Percentiles rank a stretch among this genome's conserved stretches.
phyloP scores from a whole-genome alignment of 768 basidiomycete species.

The Tylopilus sp. region DNA sequence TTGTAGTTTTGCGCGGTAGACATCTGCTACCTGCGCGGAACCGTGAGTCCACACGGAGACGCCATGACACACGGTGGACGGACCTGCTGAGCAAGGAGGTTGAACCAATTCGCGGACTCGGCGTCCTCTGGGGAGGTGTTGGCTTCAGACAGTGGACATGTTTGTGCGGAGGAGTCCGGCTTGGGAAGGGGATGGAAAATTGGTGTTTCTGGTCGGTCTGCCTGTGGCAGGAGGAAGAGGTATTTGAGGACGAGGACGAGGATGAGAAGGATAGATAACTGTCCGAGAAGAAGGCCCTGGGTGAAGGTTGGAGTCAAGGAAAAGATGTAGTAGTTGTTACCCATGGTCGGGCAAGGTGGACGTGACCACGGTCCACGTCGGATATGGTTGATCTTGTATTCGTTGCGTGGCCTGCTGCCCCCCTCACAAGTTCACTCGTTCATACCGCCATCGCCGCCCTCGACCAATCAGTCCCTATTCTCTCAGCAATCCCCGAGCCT shows the following conservation, averaged over 20 bases:
- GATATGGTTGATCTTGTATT: constrained; percentile 27
- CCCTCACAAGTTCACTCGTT: constrained; percentile 50
- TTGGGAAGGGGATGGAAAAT: constrained; percentile 60
- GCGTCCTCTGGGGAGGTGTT: constrained; percentile 23
- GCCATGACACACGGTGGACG: constrained; percentile 14
- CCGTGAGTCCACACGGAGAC: background rate
- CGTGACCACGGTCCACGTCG: background rate
- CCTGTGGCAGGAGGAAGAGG: constrained; percentile 84
- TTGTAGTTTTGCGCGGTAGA: constrained; percentile 76
- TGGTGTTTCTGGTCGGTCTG: constrained; percentile 50
- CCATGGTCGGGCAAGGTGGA: constrained; percentile 14
- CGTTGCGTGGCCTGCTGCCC: constrained; percentile 53
- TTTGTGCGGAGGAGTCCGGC: constrained; percentile 41
- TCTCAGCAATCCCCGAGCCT: constrained; percentile 25
- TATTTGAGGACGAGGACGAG: constrained; percentile 85
- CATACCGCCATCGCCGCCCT: constrained; percentile 38
- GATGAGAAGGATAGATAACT: constrained; percentile 80
- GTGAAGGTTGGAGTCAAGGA: constrained; percentile 89
- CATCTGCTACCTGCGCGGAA: constrained; percentile 52
- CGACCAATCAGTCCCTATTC: constrained; percentile 25
- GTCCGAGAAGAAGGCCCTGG: constrained; percentile 90
- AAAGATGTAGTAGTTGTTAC: constrained; percentile 60
- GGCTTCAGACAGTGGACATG: constrained; percentile 26
- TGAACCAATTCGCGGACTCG: constrained; percentile 93
- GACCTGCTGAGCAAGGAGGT: constrained; percentile 79